phyloP scores from a whole-genome alignment of 495 filamentous ascomycete species.

The Parathielavia hyrcaniae region DNA sequence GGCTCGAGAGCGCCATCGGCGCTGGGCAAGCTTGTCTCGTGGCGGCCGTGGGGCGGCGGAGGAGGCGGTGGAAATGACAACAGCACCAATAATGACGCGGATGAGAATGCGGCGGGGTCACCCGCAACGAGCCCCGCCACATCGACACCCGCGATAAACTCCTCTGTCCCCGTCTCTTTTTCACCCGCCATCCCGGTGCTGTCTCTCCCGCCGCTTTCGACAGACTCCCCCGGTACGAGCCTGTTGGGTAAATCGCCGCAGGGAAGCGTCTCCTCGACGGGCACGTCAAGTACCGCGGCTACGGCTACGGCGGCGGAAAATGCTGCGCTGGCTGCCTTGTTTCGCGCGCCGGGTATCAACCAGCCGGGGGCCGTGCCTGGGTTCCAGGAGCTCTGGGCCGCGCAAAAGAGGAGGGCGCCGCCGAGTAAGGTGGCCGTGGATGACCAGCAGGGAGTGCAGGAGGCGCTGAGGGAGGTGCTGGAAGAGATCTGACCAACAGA shows the following conservation, averaged over 20 bases:
- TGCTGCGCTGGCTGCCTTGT: constrained; percentile 10
- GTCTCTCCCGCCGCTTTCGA: constrained; percentile 3
- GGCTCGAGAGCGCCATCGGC: constrained; percentile 21
- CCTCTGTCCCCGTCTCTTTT: background rate
- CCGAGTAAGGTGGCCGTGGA: constrained; percentile 41
- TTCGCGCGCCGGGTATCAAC: constrained; percentile 48
- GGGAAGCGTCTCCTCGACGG: constrained; percentile 17
- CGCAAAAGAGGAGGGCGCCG: constrained; percentile 35
- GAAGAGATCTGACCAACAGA: constrained; percentile 19
- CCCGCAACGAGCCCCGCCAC: constrained; percentile 15
- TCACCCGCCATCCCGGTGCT: constrained; percentile 7
- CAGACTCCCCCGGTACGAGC: background rate
- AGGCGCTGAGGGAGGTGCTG: constrained; percentile 41
- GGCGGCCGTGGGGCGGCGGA: constrained; percentile 40
- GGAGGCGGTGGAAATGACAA: constrained; percentile 14
- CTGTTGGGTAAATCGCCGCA: constrained; percentile 15
- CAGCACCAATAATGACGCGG: background rate
- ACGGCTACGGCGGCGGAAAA: background rate
- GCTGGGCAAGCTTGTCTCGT: constrained; percentile 39
- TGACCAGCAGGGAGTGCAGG: constrained; percentile 32
- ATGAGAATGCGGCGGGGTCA: background rate
- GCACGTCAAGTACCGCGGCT: background rate
- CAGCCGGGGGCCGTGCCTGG: constrained; percentile 49
- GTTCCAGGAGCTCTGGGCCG: constrained; percentile 40
- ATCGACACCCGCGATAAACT: constrained; percentile 14